Base-by-base conservation (phyloP, 139 green algal genomes). In the Diplosphaera chodatii region DNA sequence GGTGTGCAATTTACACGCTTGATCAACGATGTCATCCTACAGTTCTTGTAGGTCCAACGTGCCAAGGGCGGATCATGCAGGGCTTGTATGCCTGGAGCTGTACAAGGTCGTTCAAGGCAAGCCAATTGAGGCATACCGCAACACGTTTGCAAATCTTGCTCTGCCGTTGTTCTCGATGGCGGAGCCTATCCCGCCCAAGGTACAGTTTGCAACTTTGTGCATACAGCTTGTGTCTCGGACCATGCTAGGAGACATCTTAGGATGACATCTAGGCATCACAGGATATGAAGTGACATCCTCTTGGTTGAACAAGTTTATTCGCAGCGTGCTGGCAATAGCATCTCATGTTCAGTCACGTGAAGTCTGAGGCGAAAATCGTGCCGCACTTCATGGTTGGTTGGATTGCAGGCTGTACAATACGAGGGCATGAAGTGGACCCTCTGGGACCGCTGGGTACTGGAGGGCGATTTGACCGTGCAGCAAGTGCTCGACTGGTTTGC, bases 81-180 rank as follows among this genome's bases (percentile, higher is more conserved):
- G 91, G 31, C 80, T 98, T 55, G 94, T 98, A 32, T 97, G 93
- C 83, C 83, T 99, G 32, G 94, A 99, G 88, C 81, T 99, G 71
- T 96, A 98, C 89, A 99, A 99, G 87, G 85, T 90, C 23, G 40
- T 92, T 22, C 82, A 88, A 78, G 56, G 72, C 37, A 86, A 88
- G 80, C 81, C 81, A 4, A 40, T 96, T 32, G 92, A 97, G 82
- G 80, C 84, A 6, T 97, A 91, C 83, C 89, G 93, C 74, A 98
- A 99, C 87, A 97, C 93, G 6, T 99, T 99, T 86, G 93, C 87
- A 77, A 99, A 99, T 84, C 84, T 99, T 62, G 95, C 95, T 30
- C 82, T 99, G 71, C 95, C 95, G 23, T 81, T 99, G 32, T 98
- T 99, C 80, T 94, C 95, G 55, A 96, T 97, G 87, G 86, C 92